Base-by-base conservation (phyloP, 164 flowering plant species). In the Annona cherimola region DNA sequence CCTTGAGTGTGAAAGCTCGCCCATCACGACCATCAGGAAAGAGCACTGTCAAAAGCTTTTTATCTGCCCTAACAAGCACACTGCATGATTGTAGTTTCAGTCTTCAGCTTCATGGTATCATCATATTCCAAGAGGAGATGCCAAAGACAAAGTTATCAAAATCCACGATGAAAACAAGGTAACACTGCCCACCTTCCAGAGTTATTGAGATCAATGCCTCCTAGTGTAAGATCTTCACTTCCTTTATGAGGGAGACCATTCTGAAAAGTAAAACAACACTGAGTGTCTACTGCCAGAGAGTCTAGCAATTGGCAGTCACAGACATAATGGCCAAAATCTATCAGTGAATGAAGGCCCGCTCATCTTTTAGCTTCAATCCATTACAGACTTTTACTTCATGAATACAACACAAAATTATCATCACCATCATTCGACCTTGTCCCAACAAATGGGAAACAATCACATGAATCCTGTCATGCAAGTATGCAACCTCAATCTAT, bases 21-120 rank as follows among this genome's bases (percentile, higher is more conserved):
- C 97, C 98, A 86, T 91, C 97, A 75, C 94, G 91, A 61, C 97
- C 98, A 88, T 90, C 98, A 61, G 97, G 92, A 82, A 95, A 95
- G 62, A 83, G 90, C 75, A 93, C 99, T 57, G 99, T 93, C 81
- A 95, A 72, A 61, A 95, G 91, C 76, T 93, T 95, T 76, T 95
- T 95, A 74, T 92, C 97, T 76, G 82, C 92, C 79, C 86, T 89
- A 66, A 90, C 90, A 73, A 86, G 88, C 82, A 94, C 97, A 83
- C 98, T 94, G 77, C 75, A 80, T 66, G 63, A 74, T 60, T 18
- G 8, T 7, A 59, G 66, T 19, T 43, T 77, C 57, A 62, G 40
- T 42, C 45, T 42, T 43, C 42, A 41, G 50, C 61, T 2, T 18
- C 12, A 46, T 7, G 40, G 54, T 39, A 26, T 8, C 18, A 61